phyloP scores from a whole-genome alignment of 257 asterid genomes.

The Nicotiana tomentosiformis region DNA sequence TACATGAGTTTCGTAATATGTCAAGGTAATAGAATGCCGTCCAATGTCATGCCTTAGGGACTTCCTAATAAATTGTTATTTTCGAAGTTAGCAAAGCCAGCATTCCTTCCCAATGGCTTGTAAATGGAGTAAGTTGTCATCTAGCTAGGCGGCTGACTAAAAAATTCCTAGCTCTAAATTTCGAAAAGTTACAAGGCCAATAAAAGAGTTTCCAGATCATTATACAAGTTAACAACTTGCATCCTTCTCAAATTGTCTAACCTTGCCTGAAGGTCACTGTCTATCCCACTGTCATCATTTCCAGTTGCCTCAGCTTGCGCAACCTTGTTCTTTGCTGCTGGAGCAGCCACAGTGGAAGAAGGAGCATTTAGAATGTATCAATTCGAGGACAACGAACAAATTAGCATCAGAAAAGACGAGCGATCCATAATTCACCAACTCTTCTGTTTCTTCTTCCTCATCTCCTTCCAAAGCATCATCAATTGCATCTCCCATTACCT shows the following conservation, averaged over 20 bases:
- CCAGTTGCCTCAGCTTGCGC: constrained; percentile 85
- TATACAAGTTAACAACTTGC: constrained; percentile 25
- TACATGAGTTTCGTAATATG: too few species aligned
- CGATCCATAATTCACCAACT: constrained; percentile 41
- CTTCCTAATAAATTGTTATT: too few species aligned
- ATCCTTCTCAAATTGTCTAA: constrained; percentile 88
- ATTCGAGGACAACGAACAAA: background rate
- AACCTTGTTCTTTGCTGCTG: constrained; percentile 63
- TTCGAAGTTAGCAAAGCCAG: too few species aligned
- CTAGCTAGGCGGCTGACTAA: too few species aligned
- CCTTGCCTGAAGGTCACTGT: constrained; percentile 94
- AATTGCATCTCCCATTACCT: constrained; percentile 84
- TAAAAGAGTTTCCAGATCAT: background rate
- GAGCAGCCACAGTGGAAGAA: constrained; percentile 76
- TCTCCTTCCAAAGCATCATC: constrained; percentile 97
- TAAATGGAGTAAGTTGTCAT: too few species aligned
- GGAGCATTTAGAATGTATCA: constrained; percentile 65
- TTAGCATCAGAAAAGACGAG: background rate
- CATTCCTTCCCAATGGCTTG: too few species aligned
- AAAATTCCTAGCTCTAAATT: too few species aligned
- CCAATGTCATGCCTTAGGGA: too few species aligned
- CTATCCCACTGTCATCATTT: constrained; percentile 76
- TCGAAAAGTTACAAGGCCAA: constrained; percentile 26
- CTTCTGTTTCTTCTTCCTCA: constrained; percentile 95
- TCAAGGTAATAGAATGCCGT: too few species aligned